Evolutionary conservation across 2,329 filamentous ascomycete species (phyloP).

Genomic region (Stagonosporopsis chrysanthemi): DNA sequence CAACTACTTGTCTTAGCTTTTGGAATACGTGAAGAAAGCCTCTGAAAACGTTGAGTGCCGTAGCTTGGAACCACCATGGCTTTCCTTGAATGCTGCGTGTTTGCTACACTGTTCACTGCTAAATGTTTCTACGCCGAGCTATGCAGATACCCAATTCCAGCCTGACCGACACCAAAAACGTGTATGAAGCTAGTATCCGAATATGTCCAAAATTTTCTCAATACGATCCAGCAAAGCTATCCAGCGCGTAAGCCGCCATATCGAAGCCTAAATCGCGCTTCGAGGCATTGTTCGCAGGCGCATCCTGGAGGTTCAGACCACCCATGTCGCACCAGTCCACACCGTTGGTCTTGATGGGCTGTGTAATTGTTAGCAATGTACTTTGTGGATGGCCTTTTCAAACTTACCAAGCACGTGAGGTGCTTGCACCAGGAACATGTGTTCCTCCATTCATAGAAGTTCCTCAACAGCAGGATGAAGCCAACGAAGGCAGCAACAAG

Average conservation of each 20-base stretch:
- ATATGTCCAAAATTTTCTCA: neutral
- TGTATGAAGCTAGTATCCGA: neutral
- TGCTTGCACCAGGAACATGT: constrained; percentile 95
- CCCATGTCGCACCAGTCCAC: constrained; percentile 50
- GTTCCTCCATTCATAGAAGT: constrained; percentile 83
- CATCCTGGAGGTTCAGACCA: constrained; percentile 29
- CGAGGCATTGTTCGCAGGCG: constrained; percentile 18
- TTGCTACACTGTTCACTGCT: neutral
- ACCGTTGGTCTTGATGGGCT: constrained; percentile 36
- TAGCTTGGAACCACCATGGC: neutral
- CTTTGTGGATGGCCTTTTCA: neutral
- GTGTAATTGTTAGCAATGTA: constrained; percentile 2
- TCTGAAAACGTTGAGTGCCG: neutral
- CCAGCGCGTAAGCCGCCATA: constrained; percentile 8
- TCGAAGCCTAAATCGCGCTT: constrained; percentile 6
- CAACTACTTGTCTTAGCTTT: neutral
- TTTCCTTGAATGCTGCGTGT: neutral
- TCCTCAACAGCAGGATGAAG: constrained; percentile 85
- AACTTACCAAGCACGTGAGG: constrained; percentile 84
- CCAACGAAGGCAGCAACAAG: constrained; percentile 82
- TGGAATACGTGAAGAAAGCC: too few species aligned
- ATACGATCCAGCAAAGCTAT: constrained; percentile 9
- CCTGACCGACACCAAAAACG: neutral
- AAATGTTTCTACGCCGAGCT: neutral
- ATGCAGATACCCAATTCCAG: neutral